A percentile compares a stretch with the other conserved stretches of the same genome.
phyloP scores from a whole-genome alignment of 371 early-diverging fungal species.

The Conidiobolus coronatus region DNA sequence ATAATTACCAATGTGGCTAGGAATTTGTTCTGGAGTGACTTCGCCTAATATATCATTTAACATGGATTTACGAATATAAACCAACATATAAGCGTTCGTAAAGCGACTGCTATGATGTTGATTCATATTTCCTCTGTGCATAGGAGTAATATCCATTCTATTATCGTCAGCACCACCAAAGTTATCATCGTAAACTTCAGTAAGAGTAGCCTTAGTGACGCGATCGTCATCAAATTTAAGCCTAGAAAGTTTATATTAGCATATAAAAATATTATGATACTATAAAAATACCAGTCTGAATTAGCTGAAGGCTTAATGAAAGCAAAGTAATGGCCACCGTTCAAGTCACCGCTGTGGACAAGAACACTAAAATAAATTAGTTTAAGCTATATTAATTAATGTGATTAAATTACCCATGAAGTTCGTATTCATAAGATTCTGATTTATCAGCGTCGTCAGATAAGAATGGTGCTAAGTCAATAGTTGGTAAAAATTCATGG shows the following conservation, averaged over 20 bases:
- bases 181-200: constrained; percentile 89
- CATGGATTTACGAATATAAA: constrained; percentile 66
- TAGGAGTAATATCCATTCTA: constrained; percentile 6
- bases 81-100: constrained; percentile 94
- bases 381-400: not conserved
- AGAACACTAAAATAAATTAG: constrained; percentile 37
- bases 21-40: constrained; percentile 41
- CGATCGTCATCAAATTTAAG: constrained; percentile 95
- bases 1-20: constrained; percentile 45
- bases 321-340: constrained; percentile 96
- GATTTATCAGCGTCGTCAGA: constrained; percentile 32
- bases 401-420: constrained; percentile 39
- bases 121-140: constrained; percentile 8
- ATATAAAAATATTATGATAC: constrained; percentile 2
- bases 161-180: constrained; percentile 61
- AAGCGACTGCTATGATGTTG: constrained; percentile 32
- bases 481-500: constrained; percentile 82
- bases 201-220: constrained; percentile 61
- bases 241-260: constrained; percentile 8
- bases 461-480: constrained; percentile 79
- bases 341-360: constrained; percentile 90
- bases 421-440: constrained; percentile 45
- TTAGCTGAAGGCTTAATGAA: constrained; percentile 56
- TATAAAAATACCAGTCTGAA: constrained; percentile 41
- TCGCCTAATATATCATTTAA: constrained; percentile 45